A percentile compares a stretch with the other conserved stretches of the same genome.
Conservation (phyloP, 805 yeast genomes). For the Kluyveromyces lactis region DNA sequence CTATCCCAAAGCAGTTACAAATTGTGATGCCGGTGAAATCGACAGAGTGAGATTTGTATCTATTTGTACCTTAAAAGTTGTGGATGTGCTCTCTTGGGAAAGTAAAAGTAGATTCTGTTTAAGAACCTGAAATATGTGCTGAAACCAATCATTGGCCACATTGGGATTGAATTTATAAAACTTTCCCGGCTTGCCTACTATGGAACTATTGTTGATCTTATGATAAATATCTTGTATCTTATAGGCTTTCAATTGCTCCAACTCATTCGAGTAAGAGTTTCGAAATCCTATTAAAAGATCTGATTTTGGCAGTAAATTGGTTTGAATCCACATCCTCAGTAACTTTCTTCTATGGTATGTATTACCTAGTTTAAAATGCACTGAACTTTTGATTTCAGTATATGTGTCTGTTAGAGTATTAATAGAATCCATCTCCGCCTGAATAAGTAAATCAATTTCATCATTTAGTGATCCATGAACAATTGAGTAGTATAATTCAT, state of each 20-base stretch:
- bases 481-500: slow-evolving; percentile 16
- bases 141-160: slow-evolving; percentile 23
- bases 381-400: slow-evolving; percentile 27
- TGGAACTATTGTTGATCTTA: slow-evolving; percentile 13
- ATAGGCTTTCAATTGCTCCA: slow-evolving; percentile 18
- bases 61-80: not conserved
- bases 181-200: slow-evolving; percentile 9
- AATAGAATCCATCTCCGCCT: slow-evolving; percentile 28
- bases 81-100: not conserved
- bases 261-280: slow-evolving; percentile 17
- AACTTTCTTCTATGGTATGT: slow-evolving; percentile 23
- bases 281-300: slow-evolving; percentile 26
- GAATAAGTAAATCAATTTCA: slow-evolving; percentile 16
- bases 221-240: slow-evolving; percentile 14
- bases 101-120: not conserved
- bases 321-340: slow-evolving; percentile 28
- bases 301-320: slow-evolving; percentile 20
- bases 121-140: slow-evolving; percentile 8
- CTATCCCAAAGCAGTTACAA: not conserved
- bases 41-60: not conserved
- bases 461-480: slow-evolving; percentile 17
- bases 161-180: slow-evolving; percentile 19
- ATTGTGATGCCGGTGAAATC: not conserved
- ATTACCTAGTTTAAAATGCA: slow-evolving; percentile 15
- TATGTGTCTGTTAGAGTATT: slow-evolving; percentile 13